These are phyloP conservation scores for Leptosphaerulina australis DNA, from an alignment of 2,329 filamentous ascomycete species.

Conservation along the genomic window DNA sequence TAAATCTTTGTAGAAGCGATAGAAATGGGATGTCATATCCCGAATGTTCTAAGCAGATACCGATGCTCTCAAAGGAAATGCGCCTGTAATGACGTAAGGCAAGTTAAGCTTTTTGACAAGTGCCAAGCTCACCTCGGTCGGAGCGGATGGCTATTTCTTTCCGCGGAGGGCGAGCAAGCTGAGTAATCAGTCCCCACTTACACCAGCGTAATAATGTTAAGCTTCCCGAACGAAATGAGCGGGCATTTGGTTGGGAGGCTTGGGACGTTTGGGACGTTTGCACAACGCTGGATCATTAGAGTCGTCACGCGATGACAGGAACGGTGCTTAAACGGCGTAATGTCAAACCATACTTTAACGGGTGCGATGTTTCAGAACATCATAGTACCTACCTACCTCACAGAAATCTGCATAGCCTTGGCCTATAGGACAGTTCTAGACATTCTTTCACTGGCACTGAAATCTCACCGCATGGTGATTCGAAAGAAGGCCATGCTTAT, in stretches of 20 bases:
- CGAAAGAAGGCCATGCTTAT: too few species aligned
- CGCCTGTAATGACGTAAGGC: constrained; percentile 6
- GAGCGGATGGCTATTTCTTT: not conserved
- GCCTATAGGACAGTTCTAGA: not conserved
- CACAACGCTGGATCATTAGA: not conserved
- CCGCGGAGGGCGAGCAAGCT: constrained; percentile 7
- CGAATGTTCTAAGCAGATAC: not conserved
- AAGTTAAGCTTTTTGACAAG: constrained; percentile 2
- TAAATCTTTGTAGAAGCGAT: not conserved
- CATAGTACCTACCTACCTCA: not conserved
- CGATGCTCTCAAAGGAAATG: not conserved
- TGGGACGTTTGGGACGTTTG: too few species aligned
- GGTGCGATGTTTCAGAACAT: not conserved
- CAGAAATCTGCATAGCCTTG: not conserved
- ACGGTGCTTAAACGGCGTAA: constrained; percentile 6
- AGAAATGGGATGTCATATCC: not conserved
- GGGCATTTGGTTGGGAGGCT: too few species aligned
- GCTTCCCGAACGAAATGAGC: too few species aligned
- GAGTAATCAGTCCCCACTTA: constrained; percentile 4
- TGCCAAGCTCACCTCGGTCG: constrained; percentile 10
- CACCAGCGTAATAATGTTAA: constrained; percentile 1
- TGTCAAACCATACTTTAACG: constrained; percentile 6
- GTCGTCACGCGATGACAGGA: not conserved
- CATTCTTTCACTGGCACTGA: not conserved
- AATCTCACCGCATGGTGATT: too few species aligned